These are phyloP conservation scores for Trichoderma semiorbis DNA, from an alignment of 2,329 filamentous ascomycete genomes.

Conservation along the genomic window DNA sequence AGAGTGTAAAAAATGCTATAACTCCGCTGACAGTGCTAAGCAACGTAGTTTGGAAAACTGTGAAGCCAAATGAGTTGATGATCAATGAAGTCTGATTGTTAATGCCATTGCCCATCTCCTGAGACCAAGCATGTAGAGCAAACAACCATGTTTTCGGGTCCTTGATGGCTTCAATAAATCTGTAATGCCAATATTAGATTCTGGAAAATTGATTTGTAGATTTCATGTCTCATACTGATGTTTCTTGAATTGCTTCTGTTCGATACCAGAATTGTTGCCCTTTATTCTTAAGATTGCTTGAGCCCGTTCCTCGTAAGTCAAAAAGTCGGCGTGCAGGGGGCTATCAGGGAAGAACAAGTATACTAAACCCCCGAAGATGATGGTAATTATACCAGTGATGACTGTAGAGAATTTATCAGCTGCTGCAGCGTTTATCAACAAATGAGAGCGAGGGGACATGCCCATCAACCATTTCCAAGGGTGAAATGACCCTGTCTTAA, in stretches of 20 bases:
- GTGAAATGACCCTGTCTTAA: constrained; percentile 33
- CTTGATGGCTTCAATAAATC: constrained; percentile 28
- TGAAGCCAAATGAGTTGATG: constrained; percentile 44
- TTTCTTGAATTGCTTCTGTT: constrained; percentile 34
- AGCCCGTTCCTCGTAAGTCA: constrained; percentile 26
- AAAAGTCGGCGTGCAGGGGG: constrained; percentile 21
- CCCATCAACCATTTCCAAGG: constrained; percentile 41
- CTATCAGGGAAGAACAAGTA: constrained; percentile 17
- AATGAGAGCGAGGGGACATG: constrained; percentile 9
- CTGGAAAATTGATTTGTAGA: too few relatives aligned
- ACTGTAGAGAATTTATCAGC: constrained; percentile 11
- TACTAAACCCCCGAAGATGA: constrained; percentile 21
- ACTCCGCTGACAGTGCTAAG: constrained; percentile 20
- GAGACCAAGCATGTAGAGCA: constrained; percentile 29
- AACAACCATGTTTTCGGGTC: constrained; percentile 33
- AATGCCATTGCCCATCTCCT: constrained; percentile 38
- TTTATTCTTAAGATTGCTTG: constrained; percentile 32
- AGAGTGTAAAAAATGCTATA: constrained; percentile 15
- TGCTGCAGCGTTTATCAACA: rapidly evolving
- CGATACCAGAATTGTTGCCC: constrained; percentile 32
- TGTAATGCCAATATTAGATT: neutral
- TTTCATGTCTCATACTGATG: constrained; percentile 23
- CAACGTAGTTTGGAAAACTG: constrained; percentile 33
- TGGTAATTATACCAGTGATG: constrained; percentile 21
- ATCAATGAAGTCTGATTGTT: constrained; percentile 42